These are phyloP conservation scores for Oryza officinalis DNA, from an alignment of 176 grass and related monocot genomes.

Conservation along the genomic window DNA sequence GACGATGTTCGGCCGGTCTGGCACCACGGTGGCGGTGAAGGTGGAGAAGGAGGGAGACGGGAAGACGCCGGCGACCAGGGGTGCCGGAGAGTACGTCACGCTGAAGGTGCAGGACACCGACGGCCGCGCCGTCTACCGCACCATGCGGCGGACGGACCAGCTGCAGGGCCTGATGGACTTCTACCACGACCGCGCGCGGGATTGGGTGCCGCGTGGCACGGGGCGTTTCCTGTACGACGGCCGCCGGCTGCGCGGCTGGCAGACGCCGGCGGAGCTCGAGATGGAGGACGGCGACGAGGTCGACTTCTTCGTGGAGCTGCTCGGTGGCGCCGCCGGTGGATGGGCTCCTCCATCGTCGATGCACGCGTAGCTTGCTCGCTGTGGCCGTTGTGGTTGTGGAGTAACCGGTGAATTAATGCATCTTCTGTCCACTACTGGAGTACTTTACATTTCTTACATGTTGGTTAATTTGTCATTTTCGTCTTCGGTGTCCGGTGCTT, in stretches of 20 bases:
- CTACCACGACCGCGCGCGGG: slow-evolving; percentile 6
- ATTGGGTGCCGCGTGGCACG: background rate
- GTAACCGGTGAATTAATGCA: too few species aligned
- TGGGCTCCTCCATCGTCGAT: too few species aligned
- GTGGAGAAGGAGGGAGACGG: background rate
- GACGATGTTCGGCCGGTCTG: background rate
- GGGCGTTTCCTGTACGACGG: slow-evolving; percentile 29
- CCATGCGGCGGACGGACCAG: background rate
- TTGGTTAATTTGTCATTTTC: too few species aligned
- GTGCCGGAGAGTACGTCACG: slow-evolving; percentile 15
- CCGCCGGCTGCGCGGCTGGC: background rate
- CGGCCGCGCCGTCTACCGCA: background rate
- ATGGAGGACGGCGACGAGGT: slow-evolving; percentile 19
- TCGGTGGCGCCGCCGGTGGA: background rate
- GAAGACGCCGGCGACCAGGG: background rate
- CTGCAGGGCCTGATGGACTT: background rate
- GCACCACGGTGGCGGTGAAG: background rate
- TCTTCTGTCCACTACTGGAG: too few species aligned
- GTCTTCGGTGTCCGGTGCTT: too few species aligned
- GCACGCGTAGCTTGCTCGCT: background rate
- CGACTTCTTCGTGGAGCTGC: slow-evolving; percentile 27
- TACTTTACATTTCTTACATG: too few species aligned
- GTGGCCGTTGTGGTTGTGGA: too few species aligned
- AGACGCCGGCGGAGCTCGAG: slow-evolving; percentile 11
- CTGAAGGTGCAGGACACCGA: slow-evolving; percentile 28